These are phyloP conservation scores for Gossypioides kirkii DNA, from an alignment of 345 rosid species.

Conservation along the genomic window DNA sequence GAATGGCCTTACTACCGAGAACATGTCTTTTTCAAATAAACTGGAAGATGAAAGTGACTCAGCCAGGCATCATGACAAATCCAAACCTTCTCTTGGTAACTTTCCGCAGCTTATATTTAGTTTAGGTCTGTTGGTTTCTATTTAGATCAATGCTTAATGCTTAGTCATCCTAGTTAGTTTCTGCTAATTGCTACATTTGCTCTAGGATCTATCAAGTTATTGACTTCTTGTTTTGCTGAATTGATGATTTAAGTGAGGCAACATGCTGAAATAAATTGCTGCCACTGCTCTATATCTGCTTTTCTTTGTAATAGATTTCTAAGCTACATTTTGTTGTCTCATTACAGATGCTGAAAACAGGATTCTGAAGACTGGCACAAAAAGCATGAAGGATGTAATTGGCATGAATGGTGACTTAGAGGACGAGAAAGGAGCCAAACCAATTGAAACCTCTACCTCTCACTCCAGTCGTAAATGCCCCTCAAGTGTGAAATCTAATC, in stretches of 20 bases:
- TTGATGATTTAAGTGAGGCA: not conserved
- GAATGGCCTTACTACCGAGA: slow-evolving; percentile 45
- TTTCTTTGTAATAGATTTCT: slow-evolving; percentile 3
- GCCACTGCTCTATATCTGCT: not conserved
- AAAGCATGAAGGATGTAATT: slow-evolving; percentile 35
- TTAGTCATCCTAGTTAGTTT: not conserved
- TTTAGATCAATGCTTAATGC: slow-evolving; percentile 6
- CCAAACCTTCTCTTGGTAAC: slow-evolving; percentile 38
- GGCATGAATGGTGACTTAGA: slow-evolving; percentile 23
- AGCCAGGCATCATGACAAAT: slow-evolving; percentile 28
- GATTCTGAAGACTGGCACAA: slow-evolving; percentile 21
- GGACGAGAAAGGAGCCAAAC: slow-evolving; percentile 31
- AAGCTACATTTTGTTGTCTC: slow-evolving; percentile 6
- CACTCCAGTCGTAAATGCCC: slow-evolving; percentile 24
- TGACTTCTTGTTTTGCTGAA: slow-evolving; percentile 5
- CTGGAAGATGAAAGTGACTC: slow-evolving; percentile 35
- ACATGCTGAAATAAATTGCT: slow-evolving; percentile 12
- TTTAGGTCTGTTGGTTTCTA: not conserved
- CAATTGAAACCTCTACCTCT: slow-evolving; percentile 32
- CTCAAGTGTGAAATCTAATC: slow-evolving; percentile 33
- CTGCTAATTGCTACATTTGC: slow-evolving; percentile 7
- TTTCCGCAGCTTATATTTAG: slow-evolving; percentile 9
- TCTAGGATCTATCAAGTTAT: not conserved
- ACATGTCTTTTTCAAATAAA: slow-evolving; percentile 27
- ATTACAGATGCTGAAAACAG: slow-evolving; percentile 32